These are phyloP conservation scores for Avena sativa DNA, from an alignment of 176 grass and related monocot genomes.

Conservation along the genomic window DNA sequence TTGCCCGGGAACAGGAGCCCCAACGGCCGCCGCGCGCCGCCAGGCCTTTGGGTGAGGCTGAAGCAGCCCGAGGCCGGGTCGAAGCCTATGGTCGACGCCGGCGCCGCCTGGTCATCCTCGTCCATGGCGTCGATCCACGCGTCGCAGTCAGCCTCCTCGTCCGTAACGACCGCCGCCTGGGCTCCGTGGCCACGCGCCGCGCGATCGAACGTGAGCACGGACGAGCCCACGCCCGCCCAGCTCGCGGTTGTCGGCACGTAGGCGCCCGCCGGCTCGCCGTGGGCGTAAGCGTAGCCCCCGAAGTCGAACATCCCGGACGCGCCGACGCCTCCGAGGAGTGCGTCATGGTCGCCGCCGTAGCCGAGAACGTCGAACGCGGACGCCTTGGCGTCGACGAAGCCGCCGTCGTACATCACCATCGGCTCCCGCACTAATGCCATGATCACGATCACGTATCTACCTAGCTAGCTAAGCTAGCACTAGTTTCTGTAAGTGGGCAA, in stretches of 20 bases:
- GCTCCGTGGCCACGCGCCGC: neutral
- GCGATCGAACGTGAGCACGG: constrained; percentile 64
- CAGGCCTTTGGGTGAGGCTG: constrained; percentile 41
- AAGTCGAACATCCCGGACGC: constrained; percentile 22
- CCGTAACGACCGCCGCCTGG: neutral
- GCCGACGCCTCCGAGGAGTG: neutral
- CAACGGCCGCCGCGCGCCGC: constrained; percentile 27
- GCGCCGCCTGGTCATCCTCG: constrained; percentile 36
- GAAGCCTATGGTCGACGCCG: constrained; percentile 32
- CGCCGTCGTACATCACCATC: neutral
- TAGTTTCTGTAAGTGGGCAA: neutral
- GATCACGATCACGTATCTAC: neutral
- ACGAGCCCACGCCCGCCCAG: constrained; percentile 36
- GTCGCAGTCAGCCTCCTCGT: constrained; percentile 45
- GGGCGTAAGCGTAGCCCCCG: neutral
- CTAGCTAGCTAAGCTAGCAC: neutral
- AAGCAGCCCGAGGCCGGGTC: constrained; percentile 41
- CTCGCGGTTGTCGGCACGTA: neutral
- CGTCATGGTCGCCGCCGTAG: constrained; percentile 19
- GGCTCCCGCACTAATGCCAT: constrained; percentile 58
- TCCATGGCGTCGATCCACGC: constrained; percentile 72
- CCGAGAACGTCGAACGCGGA: constrained; percentile 36
- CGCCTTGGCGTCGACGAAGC: constrained; percentile 10
- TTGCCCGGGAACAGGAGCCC: constrained; percentile 56
- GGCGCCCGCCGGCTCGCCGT: neutral